Evolutionary conservation across 2,329 filamentous ascomycete species (phyloP).

Genomic region (Elsinoe arachidis): DNA sequence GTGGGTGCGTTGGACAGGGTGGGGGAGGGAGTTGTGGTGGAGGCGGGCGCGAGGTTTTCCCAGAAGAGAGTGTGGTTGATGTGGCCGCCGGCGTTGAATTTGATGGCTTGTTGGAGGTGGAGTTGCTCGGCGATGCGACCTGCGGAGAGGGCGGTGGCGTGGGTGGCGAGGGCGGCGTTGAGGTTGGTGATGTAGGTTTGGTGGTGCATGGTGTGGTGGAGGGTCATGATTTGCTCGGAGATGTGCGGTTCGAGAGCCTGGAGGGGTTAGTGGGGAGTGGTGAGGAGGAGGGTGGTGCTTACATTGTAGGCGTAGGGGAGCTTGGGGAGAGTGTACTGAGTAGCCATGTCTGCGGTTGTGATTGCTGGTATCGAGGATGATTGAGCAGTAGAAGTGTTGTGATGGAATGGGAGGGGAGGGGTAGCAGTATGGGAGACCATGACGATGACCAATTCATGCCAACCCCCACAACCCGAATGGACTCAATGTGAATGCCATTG

Average conservation of each 20-base stretch:
- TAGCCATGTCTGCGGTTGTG: neutral
- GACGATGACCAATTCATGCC: neutral
- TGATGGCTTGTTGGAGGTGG: conserved; percentile 60
- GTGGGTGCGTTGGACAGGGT: conserved; percentile 43
- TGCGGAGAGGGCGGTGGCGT: conserved; percentile 39
- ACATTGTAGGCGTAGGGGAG: conserved; percentile 15
- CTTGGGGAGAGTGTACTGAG: conserved; percentile 13
- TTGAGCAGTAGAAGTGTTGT: neutral
- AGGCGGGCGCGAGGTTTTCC: conserved; percentile 60
- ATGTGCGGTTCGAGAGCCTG: conserved; percentile 66
- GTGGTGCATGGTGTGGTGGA: conserved; percentile 73
- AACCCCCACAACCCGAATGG: conserved; percentile 7
- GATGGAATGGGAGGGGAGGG: neutral
- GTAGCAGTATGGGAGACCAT: neutral
- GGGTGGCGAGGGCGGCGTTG: conserved; percentile 56
- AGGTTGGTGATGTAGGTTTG: conserved; percentile 70
- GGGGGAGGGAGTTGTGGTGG: conserved; percentile 48
- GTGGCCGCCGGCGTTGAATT: conserved; percentile 86
- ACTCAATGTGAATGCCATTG: neutral
- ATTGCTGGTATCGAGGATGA: neutral
- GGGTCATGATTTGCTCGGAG: conserved; percentile 69
- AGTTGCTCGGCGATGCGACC: conserved; percentile 57
- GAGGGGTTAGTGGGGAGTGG: neutral
- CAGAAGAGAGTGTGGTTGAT: conserved; percentile 92
- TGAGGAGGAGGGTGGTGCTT: neutral